These are phyloP conservation scores for Aurantiochytrium sp. DNA, from an alignment of 108 stramenopile genomes.

Conservation along the genomic window DNA sequence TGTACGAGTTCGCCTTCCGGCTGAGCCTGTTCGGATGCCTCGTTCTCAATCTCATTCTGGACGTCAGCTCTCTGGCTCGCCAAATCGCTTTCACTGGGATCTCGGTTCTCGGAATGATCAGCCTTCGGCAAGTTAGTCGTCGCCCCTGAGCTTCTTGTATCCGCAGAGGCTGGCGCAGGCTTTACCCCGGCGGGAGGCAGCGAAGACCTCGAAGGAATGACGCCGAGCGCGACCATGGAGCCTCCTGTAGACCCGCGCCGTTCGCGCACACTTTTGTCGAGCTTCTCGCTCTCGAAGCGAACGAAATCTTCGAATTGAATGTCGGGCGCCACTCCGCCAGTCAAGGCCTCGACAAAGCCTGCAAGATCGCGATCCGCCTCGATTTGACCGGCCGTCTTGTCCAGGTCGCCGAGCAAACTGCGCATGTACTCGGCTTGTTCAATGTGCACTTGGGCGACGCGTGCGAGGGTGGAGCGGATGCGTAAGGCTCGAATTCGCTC, in stretches of 20 bases:
- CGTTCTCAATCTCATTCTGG: background rate
- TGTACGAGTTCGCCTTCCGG: background rate
- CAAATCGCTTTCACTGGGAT: too few species aligned
- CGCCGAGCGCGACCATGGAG: background rate
- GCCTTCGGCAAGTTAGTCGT: too few species aligned
- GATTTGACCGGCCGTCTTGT: background rate
- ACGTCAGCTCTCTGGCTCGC: background rate
- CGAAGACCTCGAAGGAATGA: background rate
- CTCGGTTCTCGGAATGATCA: too few species aligned
- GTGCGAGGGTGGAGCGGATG: background rate
- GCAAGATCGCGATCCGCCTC: background rate
- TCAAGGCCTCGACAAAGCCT: background rate
- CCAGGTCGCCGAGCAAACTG: background rate
- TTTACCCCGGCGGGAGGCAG: background rate
- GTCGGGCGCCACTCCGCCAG: background rate
- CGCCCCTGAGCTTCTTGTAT: too few species aligned
- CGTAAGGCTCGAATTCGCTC: background rate
- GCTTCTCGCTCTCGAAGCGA: background rate
- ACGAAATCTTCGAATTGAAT: background rate
- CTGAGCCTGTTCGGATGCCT: background rate
- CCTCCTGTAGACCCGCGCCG: background rate
- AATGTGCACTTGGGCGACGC: background rate
- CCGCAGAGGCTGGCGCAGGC: too few species aligned
- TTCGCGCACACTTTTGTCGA: background rate
- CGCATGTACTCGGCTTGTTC: background rate